Base-by-base conservation (phyloP, 2,329 filamentous ascomycete genomes). In the Teratosphaeria nubilosa region DNA sequence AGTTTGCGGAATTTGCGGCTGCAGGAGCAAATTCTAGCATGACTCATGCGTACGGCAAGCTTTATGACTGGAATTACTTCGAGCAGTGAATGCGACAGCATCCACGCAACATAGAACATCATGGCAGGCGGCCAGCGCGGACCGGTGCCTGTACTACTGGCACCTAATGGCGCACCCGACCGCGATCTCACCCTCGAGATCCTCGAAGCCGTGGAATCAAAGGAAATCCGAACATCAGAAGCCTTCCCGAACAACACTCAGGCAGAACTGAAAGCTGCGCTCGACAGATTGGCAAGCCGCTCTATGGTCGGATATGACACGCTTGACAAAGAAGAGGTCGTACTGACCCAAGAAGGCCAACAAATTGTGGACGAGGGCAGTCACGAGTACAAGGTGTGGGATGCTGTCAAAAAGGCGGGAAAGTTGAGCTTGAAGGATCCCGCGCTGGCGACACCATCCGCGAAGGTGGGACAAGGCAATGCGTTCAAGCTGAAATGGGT, bases 391-490 rank as follows among this genome's bases (percentile, higher is more conserved):
- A 77, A 76, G 63, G 77, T 80, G 54, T 80, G 77, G 77, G 72
- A 76, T 59, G 73, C 73, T 5, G 74, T 80, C 53, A 74, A 75
- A 64, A 69, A 73, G 58, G 71, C 70, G 53, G 77, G 77, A 20
- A 75, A 72, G 59, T 63, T 80, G 41, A 68, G 71, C 14, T 72
- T 78, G 54, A 78, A 79, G 65, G 77, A 79, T 60, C 68, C 79
- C 32, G 72, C 74, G 48, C 85, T 92, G 63, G 87, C 88, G 58
- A 84, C 88, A 73, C 88, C 89, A 73, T 85, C 78, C 53, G 86
- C 86, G 54, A 92, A 90, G 76, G 79, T 96, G 60, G 94, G 94
- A n/a, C 88, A 94, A 72, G 91, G 91, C 67, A 95, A 94, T 77
- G 92, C 92, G 34, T 96, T 97, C 79, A 95, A 82, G 74, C 78